Evolutionary conservation across 2,329 filamentous ascomycete genomes (phyloP).

Genomic region (Tolypocladium nubicola): DNA sequence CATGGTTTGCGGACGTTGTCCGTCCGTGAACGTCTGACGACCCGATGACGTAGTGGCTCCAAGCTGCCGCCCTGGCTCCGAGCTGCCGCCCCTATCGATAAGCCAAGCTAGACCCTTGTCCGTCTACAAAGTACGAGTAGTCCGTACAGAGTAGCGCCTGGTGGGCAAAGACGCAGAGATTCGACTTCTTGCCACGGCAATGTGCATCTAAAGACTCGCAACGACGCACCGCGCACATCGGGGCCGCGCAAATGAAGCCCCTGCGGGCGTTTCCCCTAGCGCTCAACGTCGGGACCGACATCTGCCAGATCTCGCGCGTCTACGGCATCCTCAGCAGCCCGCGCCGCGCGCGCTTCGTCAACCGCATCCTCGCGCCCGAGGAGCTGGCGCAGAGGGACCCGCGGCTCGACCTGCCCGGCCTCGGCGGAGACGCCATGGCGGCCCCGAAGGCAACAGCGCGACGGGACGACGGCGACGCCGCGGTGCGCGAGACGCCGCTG

Average conservation of each 20-base stretch:
- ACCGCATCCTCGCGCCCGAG: constrained; percentile 33
- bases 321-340: constrained; percentile 39
- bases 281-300: constrained; percentile 66
- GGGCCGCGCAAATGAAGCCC: constrained; percentile 15
- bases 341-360: constrained; percentile 32
- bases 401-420: constrained; percentile 1
- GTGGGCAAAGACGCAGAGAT: too few relatives aligned
- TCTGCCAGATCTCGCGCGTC: constrained; percentile 62
- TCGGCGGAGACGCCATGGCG: background rate
- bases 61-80: background rate
- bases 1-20: background rate
- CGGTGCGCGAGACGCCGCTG: constrained; percentile 11
- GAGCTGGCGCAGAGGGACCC: constrained; percentile 15
- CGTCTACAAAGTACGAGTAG: too few relatives aligned
- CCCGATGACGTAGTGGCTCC: background rate
- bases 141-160: too few relatives aligned
- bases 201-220: background rate
- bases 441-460: background rate
- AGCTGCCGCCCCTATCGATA: background rate
- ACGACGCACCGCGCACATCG: background rate
- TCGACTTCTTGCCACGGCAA: background rate
- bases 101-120: background rate
- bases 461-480: background rate
- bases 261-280: constrained; percentile 48
- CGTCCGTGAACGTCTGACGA: background rate